Evolutionary conservation across 257 asterid genomes (phyloP).

Genomic region (Nicotiana sylvestris): DNA sequence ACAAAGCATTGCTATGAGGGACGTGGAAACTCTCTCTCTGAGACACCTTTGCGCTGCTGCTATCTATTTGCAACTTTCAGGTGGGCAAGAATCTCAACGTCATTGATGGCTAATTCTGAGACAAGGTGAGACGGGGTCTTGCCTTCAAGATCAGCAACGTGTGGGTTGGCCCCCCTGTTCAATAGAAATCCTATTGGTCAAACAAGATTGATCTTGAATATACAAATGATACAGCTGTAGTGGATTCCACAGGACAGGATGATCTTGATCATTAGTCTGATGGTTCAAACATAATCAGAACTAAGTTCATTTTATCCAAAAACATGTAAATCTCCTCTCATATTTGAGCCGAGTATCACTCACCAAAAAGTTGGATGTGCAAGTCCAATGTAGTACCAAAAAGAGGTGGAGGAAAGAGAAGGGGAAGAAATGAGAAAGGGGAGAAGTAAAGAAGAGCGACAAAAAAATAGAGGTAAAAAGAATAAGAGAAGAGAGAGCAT

Average conservation of each 20-base stretch:
- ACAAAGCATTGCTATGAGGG: not conserved
- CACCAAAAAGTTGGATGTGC: not conserved
- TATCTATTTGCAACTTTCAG: constrained; percentile 56
- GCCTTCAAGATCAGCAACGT: constrained; percentile 64
- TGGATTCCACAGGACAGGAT: not conserved
- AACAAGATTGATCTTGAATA: not conserved
- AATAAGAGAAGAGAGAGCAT: not conserved
- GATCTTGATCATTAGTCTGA: not conserved
- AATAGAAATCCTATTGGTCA: not conserved
- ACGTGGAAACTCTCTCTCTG: not conserved
- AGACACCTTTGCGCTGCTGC: constrained; percentile 15
- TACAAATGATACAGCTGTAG: not conserved
- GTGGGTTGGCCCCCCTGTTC: constrained; percentile 79
- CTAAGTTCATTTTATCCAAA: not conserved
- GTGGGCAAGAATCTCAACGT: constrained; percentile 66
- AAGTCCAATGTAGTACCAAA: not conserved
- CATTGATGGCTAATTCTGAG: constrained; percentile 48
- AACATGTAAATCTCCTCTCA: not conserved
- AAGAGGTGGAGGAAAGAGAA: not conserved
- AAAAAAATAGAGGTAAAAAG: not conserved
- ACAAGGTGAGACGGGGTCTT: constrained; percentile 59
- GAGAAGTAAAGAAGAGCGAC: not conserved
- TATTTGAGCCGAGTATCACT: not conserved
- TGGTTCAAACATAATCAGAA: not conserved
- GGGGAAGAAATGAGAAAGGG: not conserved